Evolutionary conservation across 2,329 filamentous ascomycete species (phyloP).

Genomic region (Colletotrichum tofieldiae): DNA sequence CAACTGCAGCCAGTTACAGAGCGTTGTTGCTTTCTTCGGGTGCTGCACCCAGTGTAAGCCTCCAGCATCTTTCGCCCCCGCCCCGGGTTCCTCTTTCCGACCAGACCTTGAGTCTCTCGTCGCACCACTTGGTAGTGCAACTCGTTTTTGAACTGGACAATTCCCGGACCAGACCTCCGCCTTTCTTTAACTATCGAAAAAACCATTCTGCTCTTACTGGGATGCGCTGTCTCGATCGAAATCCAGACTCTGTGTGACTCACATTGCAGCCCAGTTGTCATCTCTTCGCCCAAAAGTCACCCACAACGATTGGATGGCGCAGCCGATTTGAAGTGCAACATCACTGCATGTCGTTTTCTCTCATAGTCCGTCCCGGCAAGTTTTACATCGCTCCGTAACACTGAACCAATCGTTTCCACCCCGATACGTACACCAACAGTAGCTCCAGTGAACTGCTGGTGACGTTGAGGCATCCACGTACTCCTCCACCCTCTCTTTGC

Average conservation of each 20-base stretch:
- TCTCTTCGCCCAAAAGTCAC: neutral
- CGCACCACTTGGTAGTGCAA: neutral
- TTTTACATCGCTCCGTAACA: neutral
- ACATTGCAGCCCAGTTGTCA: neutral
- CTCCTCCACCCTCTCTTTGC: slow-evolving; percentile 6
- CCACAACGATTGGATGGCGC: neutral
- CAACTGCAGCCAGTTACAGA: neutral
- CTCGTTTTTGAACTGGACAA: neutral
- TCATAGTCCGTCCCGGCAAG: neutral
- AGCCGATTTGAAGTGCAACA: neutral
- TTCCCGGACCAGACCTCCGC: neutral
- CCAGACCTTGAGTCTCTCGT: neutral
- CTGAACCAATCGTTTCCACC: slow-evolving; percentile 6
- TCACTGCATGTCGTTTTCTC: neutral
- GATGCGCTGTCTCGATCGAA: neutral
- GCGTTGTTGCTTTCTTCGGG: neutral
- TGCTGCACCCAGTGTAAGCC: slow-evolving; percentile 7
- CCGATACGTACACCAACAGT: neutral
- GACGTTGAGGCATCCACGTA: slow-evolving; percentile 9
- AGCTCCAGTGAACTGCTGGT: neutral
- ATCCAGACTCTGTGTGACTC: slow-evolving; percentile 8
- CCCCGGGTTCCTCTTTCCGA: neutral
- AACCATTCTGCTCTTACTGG: neutral
- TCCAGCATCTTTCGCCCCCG: neutral
- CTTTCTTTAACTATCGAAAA: slow-evolving; percentile 1